Percentiles rank a stretch among this genome's conserved stretches.
These are phyloP conservation scores for Hypoxylon trugodes DNA, from an alignment of 495 filamentous ascomycete genomes.

Conservation along the genomic window DNA sequence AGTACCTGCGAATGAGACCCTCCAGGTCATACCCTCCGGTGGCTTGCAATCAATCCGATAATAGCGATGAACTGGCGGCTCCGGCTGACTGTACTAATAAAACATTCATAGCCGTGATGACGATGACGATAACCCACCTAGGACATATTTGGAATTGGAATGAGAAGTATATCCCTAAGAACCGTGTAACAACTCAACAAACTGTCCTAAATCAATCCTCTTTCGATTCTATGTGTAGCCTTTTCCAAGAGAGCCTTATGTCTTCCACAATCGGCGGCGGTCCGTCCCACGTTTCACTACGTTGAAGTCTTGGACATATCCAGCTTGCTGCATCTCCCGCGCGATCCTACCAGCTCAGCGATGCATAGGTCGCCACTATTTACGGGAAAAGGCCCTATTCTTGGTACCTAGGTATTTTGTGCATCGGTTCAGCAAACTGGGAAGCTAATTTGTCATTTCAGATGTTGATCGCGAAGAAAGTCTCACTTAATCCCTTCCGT, in stretches of 20 bases:
- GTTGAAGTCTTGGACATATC: conserved; percentile 4
- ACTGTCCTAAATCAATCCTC: neutral
- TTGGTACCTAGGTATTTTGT: no score
- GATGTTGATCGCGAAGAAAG: no score
- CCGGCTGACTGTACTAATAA: conserved; percentile 6
- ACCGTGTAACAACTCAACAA: neutral
- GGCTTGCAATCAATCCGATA: conserved; percentile 24
- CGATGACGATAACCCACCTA: neutral
- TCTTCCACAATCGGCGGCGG: neutral
- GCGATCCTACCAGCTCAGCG: neutral
- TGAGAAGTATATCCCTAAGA: neutral
- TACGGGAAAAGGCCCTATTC: neutral
- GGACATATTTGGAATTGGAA: neutral
- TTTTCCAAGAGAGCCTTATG: neutral
- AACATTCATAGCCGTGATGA: neutral
- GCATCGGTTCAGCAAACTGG: no score
- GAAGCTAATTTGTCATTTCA: no score
- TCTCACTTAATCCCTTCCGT: no score
- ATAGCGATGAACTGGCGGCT: conserved; percentile 9
- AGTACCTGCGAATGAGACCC: conserved; percentile 9
- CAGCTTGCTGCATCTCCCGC: conserved; percentile 3
- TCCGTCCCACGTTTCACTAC: conserved; percentile 17
- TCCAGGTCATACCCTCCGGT: conserved; percentile 19
- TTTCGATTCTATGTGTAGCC: neutral
- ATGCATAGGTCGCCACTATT: neutral